Conservation (phyloP, 202 grass and related monocot species). For the Digitaria exilis region DNA sequence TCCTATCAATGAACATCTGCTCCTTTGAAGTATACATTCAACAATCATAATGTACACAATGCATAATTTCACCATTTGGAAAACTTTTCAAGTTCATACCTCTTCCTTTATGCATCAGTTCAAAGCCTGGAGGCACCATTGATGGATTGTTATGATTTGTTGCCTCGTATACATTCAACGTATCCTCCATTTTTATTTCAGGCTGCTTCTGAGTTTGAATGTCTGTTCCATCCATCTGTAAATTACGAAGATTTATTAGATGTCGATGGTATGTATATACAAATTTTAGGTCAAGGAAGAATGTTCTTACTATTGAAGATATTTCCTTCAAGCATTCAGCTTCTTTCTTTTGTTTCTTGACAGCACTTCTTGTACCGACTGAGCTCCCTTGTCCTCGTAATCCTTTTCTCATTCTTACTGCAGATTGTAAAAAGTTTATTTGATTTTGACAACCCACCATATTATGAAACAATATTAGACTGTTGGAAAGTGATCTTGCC, state of each 20-base stretch:
- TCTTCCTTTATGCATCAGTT: too few species aligned
- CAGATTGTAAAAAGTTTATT: neutral
- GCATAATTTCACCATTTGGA: too few species aligned
- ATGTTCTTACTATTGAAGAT: constrained; percentile 17
- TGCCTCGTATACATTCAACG: too few species aligned
- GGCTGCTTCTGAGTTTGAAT: constrained; percentile 12
- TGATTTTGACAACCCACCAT: neutral
- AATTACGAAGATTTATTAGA: constrained; percentile 12
- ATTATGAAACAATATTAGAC: too few species aligned
- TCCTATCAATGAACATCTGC: too few species aligned
- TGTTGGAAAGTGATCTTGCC: too few species aligned
- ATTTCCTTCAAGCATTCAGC: neutral
- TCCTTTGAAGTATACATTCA: too few species aligned
- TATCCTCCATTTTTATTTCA: neutral
- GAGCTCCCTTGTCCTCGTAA: neutral
- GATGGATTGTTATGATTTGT: too few species aligned
- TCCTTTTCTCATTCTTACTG: neutral
- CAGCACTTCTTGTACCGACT: neutral
- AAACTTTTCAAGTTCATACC: too few species aligned
- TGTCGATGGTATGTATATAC: neutral
- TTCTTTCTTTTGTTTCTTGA: constrained; percentile 20
- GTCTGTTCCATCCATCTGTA: neutral
- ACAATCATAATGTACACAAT: too few species aligned
- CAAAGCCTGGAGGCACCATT: too few species aligned
- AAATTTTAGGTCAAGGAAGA: constrained; percentile 4